Conservation (phyloP, 257 asterid genomes). For the Linderniella brevidens region DNA sequence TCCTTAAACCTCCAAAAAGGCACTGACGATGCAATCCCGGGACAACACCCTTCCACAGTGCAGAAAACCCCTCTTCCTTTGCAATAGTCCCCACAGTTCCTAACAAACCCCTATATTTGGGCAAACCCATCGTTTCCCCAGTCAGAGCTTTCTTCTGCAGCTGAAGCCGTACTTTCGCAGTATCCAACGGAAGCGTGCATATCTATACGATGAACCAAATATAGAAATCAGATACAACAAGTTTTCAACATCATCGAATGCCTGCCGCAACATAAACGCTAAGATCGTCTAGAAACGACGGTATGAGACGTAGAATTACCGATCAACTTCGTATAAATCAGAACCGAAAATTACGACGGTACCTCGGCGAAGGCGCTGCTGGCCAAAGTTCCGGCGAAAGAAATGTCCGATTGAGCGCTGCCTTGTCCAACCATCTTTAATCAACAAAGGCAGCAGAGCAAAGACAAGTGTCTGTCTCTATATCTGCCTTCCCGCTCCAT, state of each 20-base stretch:
- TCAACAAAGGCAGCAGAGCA: neutral
- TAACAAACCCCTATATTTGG: slow-evolving; percentile 76
- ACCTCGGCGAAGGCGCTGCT: slow-evolving; percentile 98
- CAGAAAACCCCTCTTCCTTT: slow-evolving; percentile 71
- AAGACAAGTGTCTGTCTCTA: too few relatives aligned
- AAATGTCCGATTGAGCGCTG: slow-evolving; percentile 52
- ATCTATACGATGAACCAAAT: slow-evolving; percentile 20
- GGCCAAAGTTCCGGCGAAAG: slow-evolving; percentile 70
- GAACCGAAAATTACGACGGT: neutral
- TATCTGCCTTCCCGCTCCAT: too few relatives aligned
- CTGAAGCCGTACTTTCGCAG: slow-evolving; percentile 97
- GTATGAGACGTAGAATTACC: too few relatives aligned
- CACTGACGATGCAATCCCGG: slow-evolving; percentile 98
- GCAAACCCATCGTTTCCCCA: slow-evolving; percentile 51
- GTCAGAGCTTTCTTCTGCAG: slow-evolving; percentile 72
- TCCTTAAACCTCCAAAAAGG: slow-evolving; percentile 82
- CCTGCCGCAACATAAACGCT: too few relatives aligned
- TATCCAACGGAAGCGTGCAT: slow-evolving; percentile 80
- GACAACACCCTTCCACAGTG: slow-evolving; percentile 93
- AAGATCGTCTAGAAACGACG: too few relatives aligned
- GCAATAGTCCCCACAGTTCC: slow-evolving; percentile 98
- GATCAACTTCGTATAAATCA: too few relatives aligned
- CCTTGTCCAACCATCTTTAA: slow-evolving; percentile 58
- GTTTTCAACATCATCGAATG: too few relatives aligned
- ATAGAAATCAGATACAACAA: slow-evolving; percentile 3